phyloP scores from a whole-genome alignment of 2,329 filamentous ascomycete species.

The Talaromyces pinophilus region DNA sequence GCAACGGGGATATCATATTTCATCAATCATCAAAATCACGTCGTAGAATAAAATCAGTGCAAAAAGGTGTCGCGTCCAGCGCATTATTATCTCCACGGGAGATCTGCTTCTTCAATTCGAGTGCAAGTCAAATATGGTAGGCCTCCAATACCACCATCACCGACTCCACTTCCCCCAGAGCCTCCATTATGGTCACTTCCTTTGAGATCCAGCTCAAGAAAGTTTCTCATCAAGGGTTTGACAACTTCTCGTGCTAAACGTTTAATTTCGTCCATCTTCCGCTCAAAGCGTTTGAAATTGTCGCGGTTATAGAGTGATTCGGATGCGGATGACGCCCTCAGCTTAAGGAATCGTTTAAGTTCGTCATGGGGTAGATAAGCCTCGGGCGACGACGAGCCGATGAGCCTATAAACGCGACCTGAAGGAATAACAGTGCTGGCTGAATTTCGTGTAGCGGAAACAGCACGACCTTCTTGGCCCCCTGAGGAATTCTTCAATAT shows the following conservation, averaged over 20 bases:
- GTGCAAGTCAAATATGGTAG: conserved; percentile 67
- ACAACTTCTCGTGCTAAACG: conserved; percentile 78
- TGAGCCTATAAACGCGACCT: conserved; percentile 74
- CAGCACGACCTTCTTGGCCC: conserved; percentile 19
- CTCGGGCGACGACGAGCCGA: conserved; percentile 64
- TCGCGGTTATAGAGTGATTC: conserved; percentile 73
- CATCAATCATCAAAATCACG: conserved; percentile 22
- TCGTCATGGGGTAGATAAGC: conserved; percentile 81
- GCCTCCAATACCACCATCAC: conserved; percentile 48
- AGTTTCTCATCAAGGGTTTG: conserved; percentile 80
- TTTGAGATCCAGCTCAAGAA: conserved; percentile 74
- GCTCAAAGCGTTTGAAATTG: conserved; percentile 82
- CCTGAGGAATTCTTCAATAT: conserved; percentile 42
- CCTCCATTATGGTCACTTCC: conserved; percentile 28
- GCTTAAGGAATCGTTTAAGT: conserved; percentile 84
- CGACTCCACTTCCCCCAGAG: conserved; percentile 24
- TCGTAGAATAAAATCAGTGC: conserved; percentile 10
- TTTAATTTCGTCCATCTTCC: conserved; percentile 85
- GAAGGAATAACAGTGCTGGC: conserved; percentile 35
- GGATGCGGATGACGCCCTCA: conserved; percentile 63
- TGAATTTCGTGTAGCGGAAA: conserved; percentile 18
- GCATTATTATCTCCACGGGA: conserved; percentile 57
- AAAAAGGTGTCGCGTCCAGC: conserved; percentile 10
- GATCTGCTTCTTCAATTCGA: conserved; percentile 61
- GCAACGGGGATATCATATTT: conserved; percentile 24